A percentile compares a stretch with the other conserved stretches of the same genome.
These are phyloP conservation scores for Hypoxylon sp. DNA, from an alignment of 2,329 filamentous ascomycete genomes.

Conservation along the genomic window DNA sequence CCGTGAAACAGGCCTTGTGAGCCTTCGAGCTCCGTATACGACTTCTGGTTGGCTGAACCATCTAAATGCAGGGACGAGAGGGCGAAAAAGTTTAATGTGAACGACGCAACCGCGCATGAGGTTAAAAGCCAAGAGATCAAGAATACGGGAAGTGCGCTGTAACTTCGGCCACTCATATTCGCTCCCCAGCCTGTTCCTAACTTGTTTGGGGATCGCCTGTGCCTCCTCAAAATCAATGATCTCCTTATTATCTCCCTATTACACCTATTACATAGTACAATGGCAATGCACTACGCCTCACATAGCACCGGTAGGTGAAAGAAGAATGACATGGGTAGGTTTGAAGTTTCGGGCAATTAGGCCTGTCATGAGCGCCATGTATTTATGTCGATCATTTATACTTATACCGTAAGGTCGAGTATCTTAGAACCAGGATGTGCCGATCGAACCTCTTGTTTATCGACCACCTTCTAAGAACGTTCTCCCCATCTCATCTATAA, in stretches of 20 bases:
- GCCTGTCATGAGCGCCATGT: conserved; percentile 30
- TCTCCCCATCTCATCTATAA: conserved; percentile 33
- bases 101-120: conserved; percentile 33
- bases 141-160: conserved; percentile 41
- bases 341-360: conserved; percentile 45
- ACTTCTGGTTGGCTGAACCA: conserved; percentile 44
- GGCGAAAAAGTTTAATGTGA: conserved; percentile 34
- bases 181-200: conserved; percentile 20
- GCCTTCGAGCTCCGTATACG: conserved; percentile 9
- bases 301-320: conserved; percentile 3
- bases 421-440: conserved; percentile 15
- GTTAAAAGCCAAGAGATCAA: conserved; percentile 31
- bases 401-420: conserved; percentile 30
- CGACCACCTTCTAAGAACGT: conserved; percentile 37
- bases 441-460: conserved; percentile 34
- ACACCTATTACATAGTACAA: conserved; percentile 15
- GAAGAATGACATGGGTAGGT: conserved; percentile 38
- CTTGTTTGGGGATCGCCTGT: conserved; percentile 17
- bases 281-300: conserved; percentile 19
- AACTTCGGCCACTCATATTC: conserved; percentile 47
- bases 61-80: conserved; percentile 44
- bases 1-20: conserved; percentile 37
- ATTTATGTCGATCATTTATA: conserved; percentile 42
- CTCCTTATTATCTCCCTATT: conserved; percentile 28
- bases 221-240: conserved; percentile 31